Conservation (phyloP, 768 basidiomycete species). For the Pisolithus albus region DNA sequence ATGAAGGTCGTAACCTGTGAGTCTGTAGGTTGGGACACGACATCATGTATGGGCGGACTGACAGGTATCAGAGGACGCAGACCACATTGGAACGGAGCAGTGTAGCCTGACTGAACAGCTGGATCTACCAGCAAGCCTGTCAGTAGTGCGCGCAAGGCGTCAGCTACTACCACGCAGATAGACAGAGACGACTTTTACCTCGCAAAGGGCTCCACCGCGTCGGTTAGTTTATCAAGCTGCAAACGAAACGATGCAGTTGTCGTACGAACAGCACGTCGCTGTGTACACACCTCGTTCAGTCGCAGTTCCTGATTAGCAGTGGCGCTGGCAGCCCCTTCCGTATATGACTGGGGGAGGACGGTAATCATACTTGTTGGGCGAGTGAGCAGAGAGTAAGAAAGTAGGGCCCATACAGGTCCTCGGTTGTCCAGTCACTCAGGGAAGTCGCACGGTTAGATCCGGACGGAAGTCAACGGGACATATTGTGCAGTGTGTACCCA, state of each 20-base stretch:
- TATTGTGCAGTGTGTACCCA: background rate
- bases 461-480: slow-evolving; percentile 12
- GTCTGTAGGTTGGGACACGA: background rate
- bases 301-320: slow-evolving; percentile 20
- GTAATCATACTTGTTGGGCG: slow-evolving; percentile 23
- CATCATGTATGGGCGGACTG: slow-evolving; percentile 18
- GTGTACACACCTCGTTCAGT: slow-evolving; percentile 32
- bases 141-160: slow-evolving; percentile 1
- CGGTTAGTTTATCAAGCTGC: slow-evolving; percentile 46
- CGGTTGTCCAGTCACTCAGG: background rate
- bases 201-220: slow-evolving; percentile 57
- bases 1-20: slow-evolving; percentile 56
- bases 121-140: slow-evolving; percentile 44
- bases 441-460: slow-evolving; percentile 11
- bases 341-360: slow-evolving; percentile 17
- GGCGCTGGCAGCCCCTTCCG: background rate
- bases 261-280: too few relatives aligned
- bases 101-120: slow-evolving; percentile 48
- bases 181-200: slow-evolving; percentile 34
- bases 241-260: too few relatives aligned
- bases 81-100: slow-evolving; percentile 66
- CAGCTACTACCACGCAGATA: background rate
- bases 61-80: slow-evolving; percentile 53
- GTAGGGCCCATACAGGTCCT: slow-evolving; percentile 9
- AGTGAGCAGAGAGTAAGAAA: background rate